Evolutionary conservation across 1,284 basidiomycete species (phyloP), one percentile per base, ranked within the genome.

Genomic region (Puccinia polysora): DNA sequence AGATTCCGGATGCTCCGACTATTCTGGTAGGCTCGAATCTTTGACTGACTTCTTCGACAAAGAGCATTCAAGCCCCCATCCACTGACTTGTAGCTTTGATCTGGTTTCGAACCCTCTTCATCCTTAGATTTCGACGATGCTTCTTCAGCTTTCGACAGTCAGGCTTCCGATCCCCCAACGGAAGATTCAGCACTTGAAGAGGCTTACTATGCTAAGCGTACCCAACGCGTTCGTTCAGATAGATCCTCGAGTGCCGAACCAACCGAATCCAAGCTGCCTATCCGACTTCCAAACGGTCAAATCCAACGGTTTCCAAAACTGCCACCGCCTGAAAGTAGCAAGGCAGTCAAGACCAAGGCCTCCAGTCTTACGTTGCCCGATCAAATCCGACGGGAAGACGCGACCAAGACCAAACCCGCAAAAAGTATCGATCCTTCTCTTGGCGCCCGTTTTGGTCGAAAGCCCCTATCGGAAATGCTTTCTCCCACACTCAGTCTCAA

Each of bases 171-270:
- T 12, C 60, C 68, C 6, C 59, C 73, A 0, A 56, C 73, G 2
- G 67, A 70, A 18, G 58, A 70, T 49, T 70, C 67, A 75, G 76
- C 67, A 43, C 76, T 59, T 76, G 80, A 75, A 74, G 75, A 75
- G 14, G 62, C 67, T 45, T 76, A 76, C 58, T 76, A 75, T 55
- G 73, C 38, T 45, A 74, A 45, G 63, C 70, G 45, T 43, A 65
- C 52, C 64, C 74, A 69, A 56, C 72, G 34, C 10, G 68, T 1
- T 74, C 38, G 40, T 62, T 18, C 73, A 60, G 25, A 74, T 65
- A 23, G 74, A 68, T 38, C 74, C 74, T 43, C 73, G 69, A 10
- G 74, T 73, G 12, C 74, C 65, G n/a, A 76, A 75, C 49, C 67
- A 3, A 58, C 53, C 49, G 65, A 45, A 74, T 73, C 73, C 67